Conservation (phyloP, 192 early-diverging fungal genomes). For the Umbelopsis ramanniana region DNA sequence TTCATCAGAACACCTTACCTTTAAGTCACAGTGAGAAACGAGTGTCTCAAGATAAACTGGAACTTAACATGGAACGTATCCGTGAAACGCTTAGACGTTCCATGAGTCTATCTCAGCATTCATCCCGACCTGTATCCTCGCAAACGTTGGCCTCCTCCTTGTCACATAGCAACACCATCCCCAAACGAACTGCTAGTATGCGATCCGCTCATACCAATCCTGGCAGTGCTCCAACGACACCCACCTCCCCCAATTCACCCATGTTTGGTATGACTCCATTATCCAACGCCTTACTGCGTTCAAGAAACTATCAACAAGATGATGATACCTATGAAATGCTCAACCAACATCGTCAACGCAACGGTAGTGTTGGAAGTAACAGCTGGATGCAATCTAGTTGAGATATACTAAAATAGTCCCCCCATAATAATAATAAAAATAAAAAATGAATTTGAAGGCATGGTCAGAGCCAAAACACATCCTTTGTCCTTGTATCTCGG, state of each 20-base stretch:
- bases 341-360: constrained; percentile 10
- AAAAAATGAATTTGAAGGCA: too few relatives aligned
- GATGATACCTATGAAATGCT: constrained; percentile 25
- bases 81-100: constrained; percentile 23
- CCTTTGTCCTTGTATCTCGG: too few relatives aligned
- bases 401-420: not conserved
- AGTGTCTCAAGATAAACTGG: constrained; percentile 6
- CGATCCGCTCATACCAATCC: constrained; percentile 4
- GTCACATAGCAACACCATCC: constrained; percentile 24
- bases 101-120: constrained; percentile 11
- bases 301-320: constrained; percentile 17
- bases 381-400: constrained; percentile 11
- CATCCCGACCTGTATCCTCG: constrained; percentile 8
- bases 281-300: constrained; percentile 3
- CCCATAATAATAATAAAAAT: too few relatives aligned
- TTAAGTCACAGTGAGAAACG: not conserved
- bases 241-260: constrained; percentile 18
- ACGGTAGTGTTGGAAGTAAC: constrained; percentile 5
- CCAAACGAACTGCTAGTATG: constrained; percentile 25
- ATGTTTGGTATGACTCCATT: constrained; percentile 20
- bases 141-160: constrained; percentile 4
- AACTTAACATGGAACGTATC: constrained; percentile 18
- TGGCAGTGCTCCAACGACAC: constrained; percentile 20
- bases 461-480: too few relatives aligned
- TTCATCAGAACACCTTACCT: not conserved